Evolutionary conservation across 768 basidiomycete genomes (phyloP).

Genomic region (Boletus subparvulus): DNA sequence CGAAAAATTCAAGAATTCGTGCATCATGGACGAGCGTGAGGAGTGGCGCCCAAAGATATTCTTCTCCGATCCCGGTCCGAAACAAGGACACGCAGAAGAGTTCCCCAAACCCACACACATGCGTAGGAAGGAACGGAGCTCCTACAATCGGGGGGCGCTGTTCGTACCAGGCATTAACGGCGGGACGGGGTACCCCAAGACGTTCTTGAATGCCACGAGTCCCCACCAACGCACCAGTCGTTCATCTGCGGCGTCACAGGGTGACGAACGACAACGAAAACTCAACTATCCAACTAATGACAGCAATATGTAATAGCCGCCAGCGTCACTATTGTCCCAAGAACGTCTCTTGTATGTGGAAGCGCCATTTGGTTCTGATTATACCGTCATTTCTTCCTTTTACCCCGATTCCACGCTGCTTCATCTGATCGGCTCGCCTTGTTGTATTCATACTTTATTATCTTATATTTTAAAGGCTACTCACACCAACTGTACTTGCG

Average conservation of each 20-base stretch:
- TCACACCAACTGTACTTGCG: conserved; percentile 18
- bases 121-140: conserved; percentile 79
- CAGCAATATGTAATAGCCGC: not conserved
- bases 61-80: conserved; percentile 66
- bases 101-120: conserved; percentile 84
- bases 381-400: conserved; percentile 9
- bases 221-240: conserved; percentile 21
- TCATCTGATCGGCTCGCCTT: conserved; percentile 13
- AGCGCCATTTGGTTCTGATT: conserved; percentile 1
- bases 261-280: conserved; percentile 29
- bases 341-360: not conserved
- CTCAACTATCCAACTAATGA: conserved; percentile 11
- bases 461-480: conserved; percentile 35
- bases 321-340: not conserved
- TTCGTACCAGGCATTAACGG: conserved; percentile 50
- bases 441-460: conserved; percentile 32
- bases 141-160: conserved; percentile 70
- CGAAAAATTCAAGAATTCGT: conserved; percentile 90
- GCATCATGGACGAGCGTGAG: conserved; percentile 85
- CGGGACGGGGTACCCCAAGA: conserved; percentile 26
- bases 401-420: conserved; percentile 11
- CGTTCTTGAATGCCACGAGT: conserved; percentile 26
- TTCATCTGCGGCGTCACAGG: conserved; percentile 10
- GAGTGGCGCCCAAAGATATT: conserved; percentile 86
- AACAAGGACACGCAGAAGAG: conserved; percentile 73